phyloP scores from a whole-genome alignment of 345 rosid genomes.

The Syzygium aqueum region DNA sequence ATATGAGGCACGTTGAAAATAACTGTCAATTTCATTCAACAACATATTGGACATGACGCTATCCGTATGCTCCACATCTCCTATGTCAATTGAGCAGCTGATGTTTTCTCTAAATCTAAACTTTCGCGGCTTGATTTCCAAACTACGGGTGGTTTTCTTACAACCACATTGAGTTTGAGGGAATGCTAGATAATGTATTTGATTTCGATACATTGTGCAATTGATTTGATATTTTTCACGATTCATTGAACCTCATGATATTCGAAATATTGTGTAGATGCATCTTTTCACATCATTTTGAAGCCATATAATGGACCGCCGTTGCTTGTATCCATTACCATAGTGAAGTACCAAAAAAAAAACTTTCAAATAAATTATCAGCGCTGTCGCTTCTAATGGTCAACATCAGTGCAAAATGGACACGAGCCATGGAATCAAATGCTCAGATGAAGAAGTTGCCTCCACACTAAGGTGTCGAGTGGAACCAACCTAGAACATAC shows the following conservation, averaged over 20 bases:
- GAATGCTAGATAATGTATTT: not conserved
- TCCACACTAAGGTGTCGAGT: not conserved
- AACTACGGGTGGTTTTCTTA: not conserved
- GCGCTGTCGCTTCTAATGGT: not conserved
- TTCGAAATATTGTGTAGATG: not conserved
- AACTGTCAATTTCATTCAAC: not conserved
- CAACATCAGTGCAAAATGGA: not conserved
- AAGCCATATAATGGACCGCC: too few relatives aligned
- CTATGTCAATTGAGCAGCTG: not conserved
- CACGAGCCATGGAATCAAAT: not conserved
- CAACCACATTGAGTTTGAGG: not conserved
- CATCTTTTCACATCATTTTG: not conserved
- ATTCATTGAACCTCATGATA: not conserved
- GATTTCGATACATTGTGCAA: not conserved
- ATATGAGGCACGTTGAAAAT: not conserved
- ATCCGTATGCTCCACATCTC: not conserved
- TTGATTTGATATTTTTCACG: not conserved
- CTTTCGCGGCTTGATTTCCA: not conserved
- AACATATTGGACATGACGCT: not conserved
- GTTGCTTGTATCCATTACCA: not conserved
- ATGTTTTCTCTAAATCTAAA: not conserved
- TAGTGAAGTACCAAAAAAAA: not conserved
- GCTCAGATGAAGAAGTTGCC: not conserved
- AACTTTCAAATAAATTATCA: not conserved
- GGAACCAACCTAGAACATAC: not conserved